Base-by-base conservation (phyloP, 768 basidiomycete genomes). In the Psilocybe subaeruginosa region DNA sequence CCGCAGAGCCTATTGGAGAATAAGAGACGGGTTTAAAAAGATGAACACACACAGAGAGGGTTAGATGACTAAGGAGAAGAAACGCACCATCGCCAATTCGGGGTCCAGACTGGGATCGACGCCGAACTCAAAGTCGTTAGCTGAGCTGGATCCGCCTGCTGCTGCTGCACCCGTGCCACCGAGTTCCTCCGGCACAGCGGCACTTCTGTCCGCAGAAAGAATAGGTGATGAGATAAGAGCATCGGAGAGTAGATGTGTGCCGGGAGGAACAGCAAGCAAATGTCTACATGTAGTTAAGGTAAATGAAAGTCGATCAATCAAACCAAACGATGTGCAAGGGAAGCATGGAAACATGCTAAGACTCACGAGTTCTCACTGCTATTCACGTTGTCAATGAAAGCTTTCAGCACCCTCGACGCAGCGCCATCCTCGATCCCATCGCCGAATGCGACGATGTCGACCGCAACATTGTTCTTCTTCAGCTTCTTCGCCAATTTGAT, bases 391-490 rank as follows among this genome's bases (percentile, higher is more conserved):
- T 98, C 95, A 48, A 97, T 85, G 70, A 99, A 93, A 3, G 88
- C 82, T 68, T 80, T 84, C 62, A 99, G 80, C 58, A 93, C 85
- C 14, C 77, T 76, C 69, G 86, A 85, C 50, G 81, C 88, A 14
- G 72, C 73, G 4, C 78, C 75, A 69, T 87, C 85, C 70, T 90
- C 91, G 48, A 95, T 91, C 4, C 88, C 92, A 68, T 97, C 96
- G 1, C 97, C 97, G 74, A 94, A 98, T 4, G 85, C 85, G 30
- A 99, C 80, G 54, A 99, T 81, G 74, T 99, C 97, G 27, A 99
- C 84, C 1, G 96, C 93, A 46, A 99, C 95, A 68, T 98, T 99
- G 74, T 99, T 99, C 88, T 99, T 99, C 83, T 98, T 98, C 63
- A 99, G 82, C 75, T 95, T 97, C 82, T 96, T 97, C 8, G 96